These are phyloP conservation scores for Cystobasidium onofrii DNA, from an alignment of 768 basidiomycete species.

Conservation along the genomic window DNA sequence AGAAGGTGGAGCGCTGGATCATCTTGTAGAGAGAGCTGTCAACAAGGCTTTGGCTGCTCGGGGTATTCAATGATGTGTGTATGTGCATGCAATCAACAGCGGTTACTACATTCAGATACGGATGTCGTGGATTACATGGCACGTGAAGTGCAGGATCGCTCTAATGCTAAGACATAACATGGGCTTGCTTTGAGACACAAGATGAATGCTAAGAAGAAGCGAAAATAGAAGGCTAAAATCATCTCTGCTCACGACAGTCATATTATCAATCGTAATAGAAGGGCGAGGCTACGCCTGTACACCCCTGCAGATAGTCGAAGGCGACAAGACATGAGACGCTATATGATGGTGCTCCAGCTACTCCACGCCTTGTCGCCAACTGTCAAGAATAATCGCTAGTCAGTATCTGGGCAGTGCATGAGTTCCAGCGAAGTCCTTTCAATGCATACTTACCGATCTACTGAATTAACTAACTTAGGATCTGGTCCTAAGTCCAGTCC, in stretches of 20 bases:
- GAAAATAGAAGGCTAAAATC: too few relatives aligned
- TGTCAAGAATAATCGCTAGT: background rate
- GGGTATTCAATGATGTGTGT: background rate
- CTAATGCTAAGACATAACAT: background rate
- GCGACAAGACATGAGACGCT: background rate
- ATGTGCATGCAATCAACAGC: background rate
- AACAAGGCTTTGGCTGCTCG: constrained; percentile 33
- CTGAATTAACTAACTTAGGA: constrained; percentile 6
- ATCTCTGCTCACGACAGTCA: too few relatives aligned
- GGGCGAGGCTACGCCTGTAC: too few relatives aligned
- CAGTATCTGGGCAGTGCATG: background rate
- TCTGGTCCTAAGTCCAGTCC: background rate
- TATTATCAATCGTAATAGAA: too few relatives aligned
- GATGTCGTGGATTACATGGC: too few relatives aligned
- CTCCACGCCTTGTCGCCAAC: constrained; percentile 11
- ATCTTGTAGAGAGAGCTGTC: constrained; percentile 42
- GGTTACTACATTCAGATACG: too few relatives aligned
- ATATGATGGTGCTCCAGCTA: too few relatives aligned
- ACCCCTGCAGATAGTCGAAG: background rate
- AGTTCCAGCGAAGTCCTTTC: background rate
- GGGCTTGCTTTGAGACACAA: too few relatives aligned
- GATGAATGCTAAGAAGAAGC: too few relatives aligned
- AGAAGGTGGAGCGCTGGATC: constrained; percentile 40
- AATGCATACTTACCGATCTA: constrained; percentile 3
- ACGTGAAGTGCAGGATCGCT: too few relatives aligned